phyloP scores from a whole-genome alignment of 352 stramenopile species.

The Aphanomyces astaci region DNA sequence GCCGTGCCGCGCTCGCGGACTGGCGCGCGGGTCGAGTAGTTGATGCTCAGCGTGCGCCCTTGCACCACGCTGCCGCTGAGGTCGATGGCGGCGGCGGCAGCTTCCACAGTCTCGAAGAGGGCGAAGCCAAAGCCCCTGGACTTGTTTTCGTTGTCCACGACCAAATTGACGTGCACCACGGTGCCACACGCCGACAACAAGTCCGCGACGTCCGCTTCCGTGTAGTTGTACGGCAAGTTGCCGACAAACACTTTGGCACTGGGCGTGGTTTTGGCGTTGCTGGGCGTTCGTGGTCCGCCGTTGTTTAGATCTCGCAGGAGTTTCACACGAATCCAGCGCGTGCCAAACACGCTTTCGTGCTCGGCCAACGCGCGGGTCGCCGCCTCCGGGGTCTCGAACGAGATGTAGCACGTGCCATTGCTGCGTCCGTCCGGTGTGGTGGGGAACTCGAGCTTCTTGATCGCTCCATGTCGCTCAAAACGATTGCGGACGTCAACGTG shows the following conservation, averaged over 20 bases:
- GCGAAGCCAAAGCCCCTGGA: slow-evolving; percentile 13
- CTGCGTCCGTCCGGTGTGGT: not conserved
- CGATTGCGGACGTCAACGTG: not conserved
- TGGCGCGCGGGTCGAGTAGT: not conserved
- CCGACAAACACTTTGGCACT: slow-evolving; percentile 1
- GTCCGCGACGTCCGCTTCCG: not conserved
- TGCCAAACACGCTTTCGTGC: slow-evolving; percentile 11
- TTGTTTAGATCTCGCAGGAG: not conserved
- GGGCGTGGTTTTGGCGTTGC: not conserved
- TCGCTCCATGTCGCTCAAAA: slow-evolving; percentile 4
- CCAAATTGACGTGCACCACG: not conserved
- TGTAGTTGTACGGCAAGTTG: slow-evolving; percentile 10
- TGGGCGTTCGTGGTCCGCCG: not conserved
- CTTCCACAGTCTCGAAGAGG: slow-evolving; percentile 2
- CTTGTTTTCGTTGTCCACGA: not conserved
- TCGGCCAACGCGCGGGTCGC: not conserved
- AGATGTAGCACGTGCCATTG: slow-evolving; percentile 10
- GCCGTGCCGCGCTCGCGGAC: not conserved
- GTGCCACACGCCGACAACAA: not conserved
- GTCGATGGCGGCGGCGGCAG: not conserved
- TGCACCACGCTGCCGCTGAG: slow-evolving; percentile 1
- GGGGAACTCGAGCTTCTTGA: not conserved
- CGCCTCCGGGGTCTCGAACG: not conserved
- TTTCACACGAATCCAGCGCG: slow-evolving; percentile 13
- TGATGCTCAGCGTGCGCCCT: slow-evolving; percentile 1